Percentiles rank a stretch among this genome's conserved stretches.
Evolutionary conservation across 2,329 filamentous ascomycete genomes (phyloP).

Genomic region (Pseudocercospora cruenta): DNA sequence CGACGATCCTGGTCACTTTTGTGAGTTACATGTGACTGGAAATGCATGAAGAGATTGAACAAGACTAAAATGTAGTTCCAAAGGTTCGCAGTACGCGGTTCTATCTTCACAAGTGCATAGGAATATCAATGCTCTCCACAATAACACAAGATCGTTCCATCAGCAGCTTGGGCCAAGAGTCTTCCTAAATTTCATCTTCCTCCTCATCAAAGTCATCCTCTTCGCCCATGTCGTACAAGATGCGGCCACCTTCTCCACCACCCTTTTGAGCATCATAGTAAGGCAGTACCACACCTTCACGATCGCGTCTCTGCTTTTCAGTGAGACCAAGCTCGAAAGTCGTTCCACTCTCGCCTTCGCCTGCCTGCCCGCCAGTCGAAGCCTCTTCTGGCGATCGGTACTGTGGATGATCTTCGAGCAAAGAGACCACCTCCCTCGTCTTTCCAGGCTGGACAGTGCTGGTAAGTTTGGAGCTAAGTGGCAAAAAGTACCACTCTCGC

Average conservation of each 20-base stretch:
- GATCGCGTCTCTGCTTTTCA: constrained; percentile 82
- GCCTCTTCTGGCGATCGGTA: constrained; percentile 58
- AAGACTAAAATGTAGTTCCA: neutral
- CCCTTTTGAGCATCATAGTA: constrained; percentile 94
- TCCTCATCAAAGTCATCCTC: constrained; percentile 98
- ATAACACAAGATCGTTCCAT: neutral
- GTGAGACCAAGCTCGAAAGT: constrained; percentile 88
- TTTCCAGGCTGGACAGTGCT: constrained; percentile 16
- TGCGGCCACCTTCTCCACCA: constrained; percentile 83
- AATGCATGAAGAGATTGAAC: neutral
- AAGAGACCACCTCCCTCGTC: constrained; percentile 47
- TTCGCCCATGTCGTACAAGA: constrained; percentile 93
- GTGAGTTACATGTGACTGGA: neutral
- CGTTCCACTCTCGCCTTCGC: constrained; percentile 58
- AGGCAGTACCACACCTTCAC: constrained; percentile 87
- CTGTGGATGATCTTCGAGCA: constrained; percentile 77
- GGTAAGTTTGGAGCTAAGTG: constrained; percentile 36
- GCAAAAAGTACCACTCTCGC: constrained; percentile 67
- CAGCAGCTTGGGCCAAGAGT: neutral
- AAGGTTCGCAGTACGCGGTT: too few species aligned
- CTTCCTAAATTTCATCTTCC: constrained; percentile 64
- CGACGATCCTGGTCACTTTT: neutral
- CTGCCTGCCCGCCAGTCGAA: constrained; percentile 43
- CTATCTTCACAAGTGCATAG: neutral
- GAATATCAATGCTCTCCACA: neutral